Evolutionary conservation across 768 basidiomycete genomes (phyloP), one percentile per base, ranked within the genome.

Genomic region (Stropharia rugosoannulata): DNA sequence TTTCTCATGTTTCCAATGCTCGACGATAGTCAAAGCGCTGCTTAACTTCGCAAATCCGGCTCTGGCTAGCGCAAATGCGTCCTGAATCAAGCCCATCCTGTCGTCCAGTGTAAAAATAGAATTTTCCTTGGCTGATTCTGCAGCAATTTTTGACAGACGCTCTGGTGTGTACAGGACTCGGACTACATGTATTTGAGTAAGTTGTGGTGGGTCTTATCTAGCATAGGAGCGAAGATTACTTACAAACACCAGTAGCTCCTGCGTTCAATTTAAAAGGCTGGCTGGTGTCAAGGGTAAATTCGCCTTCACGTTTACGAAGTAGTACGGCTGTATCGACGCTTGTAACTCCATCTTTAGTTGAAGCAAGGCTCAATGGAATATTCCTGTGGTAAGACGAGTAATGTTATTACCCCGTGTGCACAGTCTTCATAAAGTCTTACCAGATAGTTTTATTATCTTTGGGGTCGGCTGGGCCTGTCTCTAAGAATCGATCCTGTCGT

Each of bases 401-500:
- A 38, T 15, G 22, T 46, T 15, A 25, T 12, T n/a, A 4, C 16
- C 18, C 18, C 11, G 12, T 43, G 27, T 38, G 5, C 15, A 19
- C 29, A 18, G 39, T 46, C 10, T 10, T 27, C 8, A 29, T 5
- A 2, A n/a, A 27, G 18, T 56, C 68, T 16, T 56, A 89, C 95
- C 95, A 98, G 55, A 92, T 78, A 2, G 91, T 95, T 68, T 93
- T 75, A 63, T 97, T 93, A 56, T 97, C 92, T 66, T 91, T 83
- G 9, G 84, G 82, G 63, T 86, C 84, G 7, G 84, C 85, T 57
- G 80, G 80, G 0, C 94, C 95, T 0, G 87, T 90, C 65, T 92
- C 89, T 44, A 98, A 75, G 81, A 97, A 98, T 18, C 97, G 81
- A 68, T 97, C 91, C 72, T 98, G 97, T 36, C 86, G 84, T 52